Percentiles rank a stretch among this genome's conserved stretches.
Evolutionary conservation across 1,139 yeast genomes (phyloP).

Genomic region (Suhomyces choctaworum): DNA sequence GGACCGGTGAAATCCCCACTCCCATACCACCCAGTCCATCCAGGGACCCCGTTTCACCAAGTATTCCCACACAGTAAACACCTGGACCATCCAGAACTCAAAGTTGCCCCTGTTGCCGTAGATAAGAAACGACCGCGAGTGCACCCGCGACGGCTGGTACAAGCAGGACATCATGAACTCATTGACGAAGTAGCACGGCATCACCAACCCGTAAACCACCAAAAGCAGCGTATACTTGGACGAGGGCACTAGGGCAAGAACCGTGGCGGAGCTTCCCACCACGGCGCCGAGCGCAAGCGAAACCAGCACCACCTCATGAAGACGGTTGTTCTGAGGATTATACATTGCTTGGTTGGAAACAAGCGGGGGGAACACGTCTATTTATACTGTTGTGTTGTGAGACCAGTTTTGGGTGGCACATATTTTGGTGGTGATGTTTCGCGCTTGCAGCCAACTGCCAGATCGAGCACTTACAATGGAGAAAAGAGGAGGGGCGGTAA

Average conservation of each 20-base stretch:
- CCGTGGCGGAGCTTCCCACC: constrained; percentile 15
- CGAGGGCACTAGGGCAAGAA: background rate
- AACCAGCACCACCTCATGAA: constrained; percentile 25
- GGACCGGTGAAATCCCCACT: background rate
- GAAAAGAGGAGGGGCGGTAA: background rate
- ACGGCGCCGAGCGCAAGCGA: constrained; percentile 25
- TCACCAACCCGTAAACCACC: constrained; percentile 21
- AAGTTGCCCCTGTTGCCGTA: constrained; percentile 39
- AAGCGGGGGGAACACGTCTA: background rate
- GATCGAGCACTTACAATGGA: constrained; percentile 3
- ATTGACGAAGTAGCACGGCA: constrained; percentile 27
- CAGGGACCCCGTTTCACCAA: constrained; percentile 9
- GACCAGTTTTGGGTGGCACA: background rate
- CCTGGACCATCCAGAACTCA: constrained; percentile 36
- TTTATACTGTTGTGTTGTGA: background rate
- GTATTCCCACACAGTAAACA: constrained; percentile 29
- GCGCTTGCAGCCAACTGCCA: constrained; percentile 5
- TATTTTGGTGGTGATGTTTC: background rate
- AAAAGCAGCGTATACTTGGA: constrained; percentile 9
- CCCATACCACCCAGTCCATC: constrained; percentile 8
- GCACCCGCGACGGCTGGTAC: constrained; percentile 30
- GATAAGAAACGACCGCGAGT: constrained; percentile 35
- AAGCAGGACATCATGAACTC: constrained; percentile 32
- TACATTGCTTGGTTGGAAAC: constrained; percentile 12
- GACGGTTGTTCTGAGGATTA: constrained; percentile 21